Evolutionary conservation across 1,284 basidiomycete genomes (phyloP), one percentile per base, ranked within the genome.

Genomic region (Heterobasidion occidentale): DNA sequence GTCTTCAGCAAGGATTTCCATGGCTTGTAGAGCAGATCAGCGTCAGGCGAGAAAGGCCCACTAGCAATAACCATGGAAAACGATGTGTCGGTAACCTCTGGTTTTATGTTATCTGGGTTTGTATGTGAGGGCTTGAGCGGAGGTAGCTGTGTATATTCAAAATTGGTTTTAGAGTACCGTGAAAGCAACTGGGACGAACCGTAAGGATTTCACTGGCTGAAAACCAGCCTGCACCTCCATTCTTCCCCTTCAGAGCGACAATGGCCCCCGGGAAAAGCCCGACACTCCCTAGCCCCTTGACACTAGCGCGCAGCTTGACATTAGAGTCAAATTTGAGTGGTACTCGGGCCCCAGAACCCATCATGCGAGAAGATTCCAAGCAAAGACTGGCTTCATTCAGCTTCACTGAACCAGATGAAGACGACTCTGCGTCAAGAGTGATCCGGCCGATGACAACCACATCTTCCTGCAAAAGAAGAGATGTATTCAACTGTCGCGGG

Each of bases 261-360:
- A 99, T 85, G 45, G 88, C 86, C 1, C 97, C 97, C 0, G 94
- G 93, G 67, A 95, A 99, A 36, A 99, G 68, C 0, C 90, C 86
- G 19, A 88, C 74, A 0, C 84, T 83, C n/a, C 81, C 82, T 20
- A 82, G 74, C 5, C 86, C 87, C 55, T 77, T 75, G 6, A 80
- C 71, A 0, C 80, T 82, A 19, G 86, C 86, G 50, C 85, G 79
- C 4, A 95, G 76, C 63, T 83, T 85, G 55, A 91, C 72, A 38
- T 76, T 71, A 2, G 81, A 71, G 47, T 88, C 77, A 60, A 97
- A 88, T 44, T 83, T 79, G 52, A 98, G 70, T 1, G 86, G 77
- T 3, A 93, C 76, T 9, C 93, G 73, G 36, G 75, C 77, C 6
- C 92, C 93, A 27, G 81, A 81, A 0, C 87, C 90, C 63, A 88